Evolutionary conservation across 2,329 filamentous ascomycete genomes (phyloP).

Genomic region (Hansfordia pulvinata): DNA sequence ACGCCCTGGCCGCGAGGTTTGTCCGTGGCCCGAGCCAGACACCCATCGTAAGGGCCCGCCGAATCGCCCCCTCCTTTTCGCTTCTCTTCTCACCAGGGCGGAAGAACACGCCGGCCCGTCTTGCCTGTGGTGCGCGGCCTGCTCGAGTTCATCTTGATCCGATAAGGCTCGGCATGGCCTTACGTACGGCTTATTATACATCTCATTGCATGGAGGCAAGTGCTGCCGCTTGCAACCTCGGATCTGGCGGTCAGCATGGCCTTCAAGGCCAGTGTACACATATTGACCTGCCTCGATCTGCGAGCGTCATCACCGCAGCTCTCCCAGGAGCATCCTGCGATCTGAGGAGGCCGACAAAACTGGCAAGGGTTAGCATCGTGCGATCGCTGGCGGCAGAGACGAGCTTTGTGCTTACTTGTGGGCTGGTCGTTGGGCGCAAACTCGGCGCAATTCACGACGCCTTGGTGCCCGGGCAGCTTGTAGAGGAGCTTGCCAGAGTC

Average conservation of each 20-base stretch:
- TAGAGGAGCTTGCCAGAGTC: constrained; percentile 83
- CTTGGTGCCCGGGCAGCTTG: constrained; percentile 91
- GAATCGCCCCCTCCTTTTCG: too few relatives aligned
- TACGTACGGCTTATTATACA: too few relatives aligned
- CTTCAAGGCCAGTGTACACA: not conserved
- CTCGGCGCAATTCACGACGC: constrained; percentile 86
- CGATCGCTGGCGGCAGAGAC: too few relatives aligned
- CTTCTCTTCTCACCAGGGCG: too few relatives aligned
- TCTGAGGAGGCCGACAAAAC: constrained; percentile 88
- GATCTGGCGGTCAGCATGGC: constrained; percentile 1
- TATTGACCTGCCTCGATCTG: not conserved
- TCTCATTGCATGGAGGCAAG: too few relatives aligned
- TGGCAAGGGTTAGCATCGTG: too few relatives aligned
- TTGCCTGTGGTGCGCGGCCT: not conserved
- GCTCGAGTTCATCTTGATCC: not conserved
- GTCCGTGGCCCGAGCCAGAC: too few relatives aligned
- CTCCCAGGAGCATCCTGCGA: constrained; percentile 69
- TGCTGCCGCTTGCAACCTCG: not conserved
- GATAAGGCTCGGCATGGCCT: too few relatives aligned
- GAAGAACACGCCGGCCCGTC: too few relatives aligned
- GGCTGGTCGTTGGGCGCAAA: constrained; percentile 78
- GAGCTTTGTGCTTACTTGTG: constrained; percentile 51
- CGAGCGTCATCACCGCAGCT: constrained; percentile 45
- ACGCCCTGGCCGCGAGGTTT: too few relatives aligned
- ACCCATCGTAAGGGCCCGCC: too few relatives aligned